Percentiles rank a stretch among this genome's conserved stretches.
phyloP scores from a whole-genome alignment of 1,284 basidiomycete species.

The Fereydounia khargensis region DNA sequence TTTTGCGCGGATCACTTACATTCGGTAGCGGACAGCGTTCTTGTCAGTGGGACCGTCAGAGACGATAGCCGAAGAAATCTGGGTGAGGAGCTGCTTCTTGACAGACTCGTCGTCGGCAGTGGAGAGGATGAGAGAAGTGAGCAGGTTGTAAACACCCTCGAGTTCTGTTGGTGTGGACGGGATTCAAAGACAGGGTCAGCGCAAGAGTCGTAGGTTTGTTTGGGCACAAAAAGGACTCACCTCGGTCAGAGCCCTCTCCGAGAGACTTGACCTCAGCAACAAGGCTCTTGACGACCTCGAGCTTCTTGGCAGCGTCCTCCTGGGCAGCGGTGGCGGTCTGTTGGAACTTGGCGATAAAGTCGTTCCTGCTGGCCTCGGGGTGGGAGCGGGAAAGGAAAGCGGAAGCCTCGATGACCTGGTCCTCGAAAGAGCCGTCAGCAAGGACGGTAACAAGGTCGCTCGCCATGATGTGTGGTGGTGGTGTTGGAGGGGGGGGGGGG shows the following conservation, averaged over 20 bases:
- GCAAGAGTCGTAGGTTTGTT: too few species aligned
- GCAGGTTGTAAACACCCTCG: slow-evolving; percentile 53
- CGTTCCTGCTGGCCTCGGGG: slow-evolving; percentile 41
- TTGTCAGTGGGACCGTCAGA: slow-evolving; percentile 17
- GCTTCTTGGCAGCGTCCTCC: slow-evolving; percentile 19
- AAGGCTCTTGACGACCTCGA: slow-evolving; percentile 28
- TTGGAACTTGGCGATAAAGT: slow-evolving; percentile 37
- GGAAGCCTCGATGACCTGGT: slow-evolving; percentile 44
- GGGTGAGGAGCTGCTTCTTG: slow-evolving; percentile 15
- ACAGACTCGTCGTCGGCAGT: slow-evolving; percentile 5
- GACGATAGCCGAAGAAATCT: slow-evolving; percentile 20
- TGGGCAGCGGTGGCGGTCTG: slow-evolving; percentile 36
- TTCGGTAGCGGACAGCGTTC: slow-evolving; percentile 30
- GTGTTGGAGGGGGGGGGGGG: too few species aligned
- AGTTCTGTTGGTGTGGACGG: too few species aligned
- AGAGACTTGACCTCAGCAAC: slow-evolving; percentile 31
- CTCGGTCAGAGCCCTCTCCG: slow-evolving; percentile 47
- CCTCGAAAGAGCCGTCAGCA: slow-evolving; percentile 49
- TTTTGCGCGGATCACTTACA: slow-evolving; percentile 13
- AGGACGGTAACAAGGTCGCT: slow-evolving; percentile 51
- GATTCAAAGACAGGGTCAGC: too few species aligned
- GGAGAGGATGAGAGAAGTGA: slow-evolving; percentile 37
- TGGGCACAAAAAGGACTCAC: slow-evolving; percentile 3
- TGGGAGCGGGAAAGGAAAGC: slow-evolving; percentile 45
- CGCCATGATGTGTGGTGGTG: slow-evolving; percentile 22